These are phyloP conservation scores for Hippophae rhamnoides DNA, from an alignment of 306 rosid genomes.

Conservation along the genomic window DNA sequence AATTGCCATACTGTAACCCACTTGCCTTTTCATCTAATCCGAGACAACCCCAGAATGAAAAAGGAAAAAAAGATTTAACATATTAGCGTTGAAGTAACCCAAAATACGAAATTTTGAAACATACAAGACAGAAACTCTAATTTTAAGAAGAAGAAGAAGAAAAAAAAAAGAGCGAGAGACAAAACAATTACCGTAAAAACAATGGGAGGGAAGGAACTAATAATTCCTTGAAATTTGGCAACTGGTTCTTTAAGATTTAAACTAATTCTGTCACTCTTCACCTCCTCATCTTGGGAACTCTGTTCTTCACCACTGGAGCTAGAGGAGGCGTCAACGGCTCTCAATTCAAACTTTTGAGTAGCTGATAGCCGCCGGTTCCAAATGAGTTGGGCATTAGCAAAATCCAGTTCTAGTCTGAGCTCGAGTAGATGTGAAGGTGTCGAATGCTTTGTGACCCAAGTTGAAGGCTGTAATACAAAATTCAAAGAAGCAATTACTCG, in stretches of 20 bases:
- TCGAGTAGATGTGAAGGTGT: slow-evolving; percentile 9
- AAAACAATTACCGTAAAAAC: slow-evolving; percentile 21
- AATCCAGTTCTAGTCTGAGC: slow-evolving; percentile 16
- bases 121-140: background rate
- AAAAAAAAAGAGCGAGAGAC: background rate
- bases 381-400: slow-evolving; percentile 4
- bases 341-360: slow-evolving; percentile 8
- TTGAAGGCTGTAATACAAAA: slow-evolving; percentile 22
- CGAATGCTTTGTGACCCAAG: slow-evolving; percentile 21
- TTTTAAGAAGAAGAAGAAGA: background rate
- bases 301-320: slow-evolving; percentile 13
- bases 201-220: slow-evolving; percentile 27
- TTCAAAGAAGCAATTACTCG: background rate
- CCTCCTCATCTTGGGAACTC: slow-evolving; percentile 8
- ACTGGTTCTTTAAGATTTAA: slow-evolving; percentile 15
- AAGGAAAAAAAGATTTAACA: background rate
- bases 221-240: slow-evolving; percentile 25
- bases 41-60: background rate
- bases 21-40: slow-evolving; percentile 31
- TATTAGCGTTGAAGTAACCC: background rate
- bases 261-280: slow-evolving; percentile 12
- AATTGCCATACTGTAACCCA: slow-evolving; percentile 38
- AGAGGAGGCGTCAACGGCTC: slow-evolving; percentile 25
- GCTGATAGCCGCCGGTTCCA: slow-evolving; percentile 6
- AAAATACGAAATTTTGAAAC: too few species aligned